These are phyloP conservation scores for Salix brachista DNA, from an alignment of 345 rosid species.

Conservation along the genomic window DNA sequence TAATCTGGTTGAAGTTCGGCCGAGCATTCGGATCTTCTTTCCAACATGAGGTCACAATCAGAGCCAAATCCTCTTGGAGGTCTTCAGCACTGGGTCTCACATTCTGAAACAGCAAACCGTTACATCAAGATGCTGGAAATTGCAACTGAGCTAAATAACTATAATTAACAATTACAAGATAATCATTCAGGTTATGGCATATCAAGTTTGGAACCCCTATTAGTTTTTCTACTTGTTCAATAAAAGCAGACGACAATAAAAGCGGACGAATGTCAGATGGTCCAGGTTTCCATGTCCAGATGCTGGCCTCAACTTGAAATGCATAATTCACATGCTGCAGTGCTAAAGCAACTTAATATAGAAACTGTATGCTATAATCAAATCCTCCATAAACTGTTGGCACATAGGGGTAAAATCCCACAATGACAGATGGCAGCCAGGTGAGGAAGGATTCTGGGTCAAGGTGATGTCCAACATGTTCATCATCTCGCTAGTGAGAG, in stretches of 20 bases:
- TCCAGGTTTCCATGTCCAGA: neutral
- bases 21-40: conserved; percentile 88
- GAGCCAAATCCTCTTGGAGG: conserved; percentile 70
- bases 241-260: neutral
- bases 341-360: conserved; percentile 4
- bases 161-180: neutral
- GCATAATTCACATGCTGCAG: neutral
- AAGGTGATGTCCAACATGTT: neutral
- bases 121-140: neutral
- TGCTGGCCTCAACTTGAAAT: neutral
- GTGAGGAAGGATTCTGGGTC: neutral
- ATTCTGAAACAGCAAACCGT: conserved; percentile 44
- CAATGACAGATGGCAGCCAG: neutral
- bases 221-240: neutral
- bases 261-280: neutral
- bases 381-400: neutral
- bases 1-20: conserved; percentile 77
- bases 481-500: neutral
- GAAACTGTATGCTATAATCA: neutral
- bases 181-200: neutral
- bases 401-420: neutral
- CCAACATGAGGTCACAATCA: conserved; percentile 93
- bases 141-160: neutral
- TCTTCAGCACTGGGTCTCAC: conserved; percentile 79
- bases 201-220: neutral